A percentile compares a stretch with the other conserved stretches of the same genome.
These are phyloP conservation scores for Retiboletus flavoniger DNA, from an alignment of 1,284 basidiomycete species.

Conservation along the genomic window DNA sequence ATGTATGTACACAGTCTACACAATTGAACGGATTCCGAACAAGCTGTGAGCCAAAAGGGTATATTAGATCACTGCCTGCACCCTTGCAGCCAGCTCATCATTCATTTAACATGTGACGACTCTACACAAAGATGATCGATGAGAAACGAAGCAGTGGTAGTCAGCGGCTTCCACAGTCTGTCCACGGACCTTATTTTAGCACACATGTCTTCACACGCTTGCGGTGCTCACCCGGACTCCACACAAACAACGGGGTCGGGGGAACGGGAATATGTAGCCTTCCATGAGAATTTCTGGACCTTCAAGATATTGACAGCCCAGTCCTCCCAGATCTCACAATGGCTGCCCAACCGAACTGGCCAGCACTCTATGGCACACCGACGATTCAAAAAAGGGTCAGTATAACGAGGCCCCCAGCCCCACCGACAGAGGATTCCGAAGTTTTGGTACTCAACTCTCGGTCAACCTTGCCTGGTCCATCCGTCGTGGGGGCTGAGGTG, in stretches of 20 bases:
- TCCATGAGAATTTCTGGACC: background rate
- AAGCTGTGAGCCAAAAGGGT: too few relatives aligned
- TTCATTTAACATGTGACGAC: background rate
- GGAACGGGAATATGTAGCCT: background rate
- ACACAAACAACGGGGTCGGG: background rate
- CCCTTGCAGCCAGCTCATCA: background rate
- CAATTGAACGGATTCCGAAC: too few relatives aligned
- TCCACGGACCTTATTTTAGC: background rate
- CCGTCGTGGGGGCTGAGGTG: background rate
- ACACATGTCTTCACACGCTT: background rate
- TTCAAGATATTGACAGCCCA: background rate
- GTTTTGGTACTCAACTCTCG: slow-evolving; percentile 22
- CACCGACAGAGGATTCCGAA: slow-evolving; percentile 21
- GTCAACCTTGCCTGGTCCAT: slow-evolving; percentile 14
- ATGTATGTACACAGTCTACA: too few relatives aligned
- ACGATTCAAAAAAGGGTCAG: slow-evolving; percentile 11
- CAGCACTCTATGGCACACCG: slow-evolving; percentile 16
- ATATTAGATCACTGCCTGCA: too few relatives aligned
- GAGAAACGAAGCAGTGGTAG: background rate
- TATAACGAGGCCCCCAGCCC: slow-evolving; percentile 12
- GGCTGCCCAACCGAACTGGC: background rate
- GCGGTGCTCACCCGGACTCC: background rate
- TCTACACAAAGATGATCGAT: background rate
- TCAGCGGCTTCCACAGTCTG: background rate
- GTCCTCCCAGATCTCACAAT: background rate